Conservation (phyloP, 768 basidiomycete species). For the Hericium rajendrae region DNA sequence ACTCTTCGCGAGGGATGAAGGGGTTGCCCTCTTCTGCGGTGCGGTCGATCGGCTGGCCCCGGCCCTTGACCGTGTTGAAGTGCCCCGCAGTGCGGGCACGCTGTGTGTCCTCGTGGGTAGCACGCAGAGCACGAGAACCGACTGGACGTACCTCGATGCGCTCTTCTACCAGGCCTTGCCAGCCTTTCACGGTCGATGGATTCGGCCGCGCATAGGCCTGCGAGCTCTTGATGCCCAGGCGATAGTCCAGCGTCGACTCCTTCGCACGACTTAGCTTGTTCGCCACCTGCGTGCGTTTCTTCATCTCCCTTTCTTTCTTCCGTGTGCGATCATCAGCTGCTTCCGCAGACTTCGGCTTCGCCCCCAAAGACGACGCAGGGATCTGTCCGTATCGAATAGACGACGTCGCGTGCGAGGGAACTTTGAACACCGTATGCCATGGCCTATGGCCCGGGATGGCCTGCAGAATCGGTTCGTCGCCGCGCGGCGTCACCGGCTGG, state of each 20-base stretch:
- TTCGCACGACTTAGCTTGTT: slow-evolving; percentile 50
- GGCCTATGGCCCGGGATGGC: slow-evolving; percentile 49
- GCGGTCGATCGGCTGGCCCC: slow-evolving; percentile 40
- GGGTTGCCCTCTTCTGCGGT: slow-evolving; percentile 44
- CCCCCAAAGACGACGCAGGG: slow-evolving; percentile 13
- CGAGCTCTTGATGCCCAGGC: slow-evolving; percentile 41
- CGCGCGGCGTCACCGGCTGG: neutral
- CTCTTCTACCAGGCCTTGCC: slow-evolving; percentile 69
- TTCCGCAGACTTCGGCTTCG: slow-evolving; percentile 2
- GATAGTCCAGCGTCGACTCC: slow-evolving; percentile 72
- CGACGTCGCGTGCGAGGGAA: slow-evolving; percentile 42
- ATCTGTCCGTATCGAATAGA: slow-evolving; percentile 47
- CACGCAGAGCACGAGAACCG: neutral
- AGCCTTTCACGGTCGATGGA: slow-evolving; percentile 61
- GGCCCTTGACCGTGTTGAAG: slow-evolving; percentile 65
- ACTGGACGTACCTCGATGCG: slow-evolving; percentile 54
- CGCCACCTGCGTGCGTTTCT: slow-evolving; percentile 42
- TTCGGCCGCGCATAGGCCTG: slow-evolving; percentile 24
- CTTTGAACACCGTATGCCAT: slow-evolving; percentile 62
- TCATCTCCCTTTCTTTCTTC: slow-evolving; percentile 38
- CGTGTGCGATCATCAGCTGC: slow-evolving; percentile 29
- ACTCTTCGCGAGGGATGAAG: slow-evolving; percentile 68
- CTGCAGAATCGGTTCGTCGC: slow-evolving; percentile 43
- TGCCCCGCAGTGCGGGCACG: slow-evolving; percentile 57
- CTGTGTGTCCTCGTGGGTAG: slow-evolving; percentile 23